Base-by-base conservation (phyloP, 768 basidiomycete species). In the Rubroboletus satanas region DNA sequence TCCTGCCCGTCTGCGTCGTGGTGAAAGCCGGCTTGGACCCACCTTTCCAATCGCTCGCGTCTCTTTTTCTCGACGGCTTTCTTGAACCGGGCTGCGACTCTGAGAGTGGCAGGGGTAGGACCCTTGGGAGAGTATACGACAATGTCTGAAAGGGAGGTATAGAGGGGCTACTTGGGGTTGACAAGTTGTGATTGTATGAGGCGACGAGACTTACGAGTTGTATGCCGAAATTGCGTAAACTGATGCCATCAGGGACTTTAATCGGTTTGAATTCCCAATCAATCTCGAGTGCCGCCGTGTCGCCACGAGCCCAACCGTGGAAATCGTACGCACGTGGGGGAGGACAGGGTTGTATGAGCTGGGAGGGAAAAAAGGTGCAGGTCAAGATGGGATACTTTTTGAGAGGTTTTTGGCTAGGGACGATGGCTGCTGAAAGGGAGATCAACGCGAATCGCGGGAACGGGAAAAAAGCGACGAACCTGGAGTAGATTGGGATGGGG, bases 121-220 rank as follows among this genome's bases (percentile, higher is more conserved):
- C 90, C 90, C 65, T 61, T 79, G 8, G 90, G 90, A 14, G 90
- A 92, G 71, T 94, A 95, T 28, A 96, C 74, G 58, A 94, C 85
- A 36, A 96, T 84, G 63, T 96, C 93, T 43, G 90, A 92, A n/a
- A 96, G 76, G 7, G 90, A 87, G 2, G 87, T 85, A 62, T 90
- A 92, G 54, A 94, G 88, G 42, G 89, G 83, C 90, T 91, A 29
- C 12, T 46, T 33, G 56, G 46, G n/a, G 55, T 68, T 45, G 26
- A 41, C 26, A 46, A 33, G 38, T n/a, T 29, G 32, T 35, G 45
- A 55, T 28, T 7, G 21, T 18, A 45, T 1, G 14, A 49, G 42
- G 35, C 2, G 50, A 56, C 10, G 23, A 31, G 12, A 84, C 90
- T 77, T 66, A 92, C 88, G 61, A 88, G 83, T 70, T 95, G 93